A percentile compares a stretch with the other conserved stretches of the same genome.
Evolutionary conservation across 768 basidiomycete genomes (phyloP).

Genomic region (Lyophyllum shimeji): DNA sequence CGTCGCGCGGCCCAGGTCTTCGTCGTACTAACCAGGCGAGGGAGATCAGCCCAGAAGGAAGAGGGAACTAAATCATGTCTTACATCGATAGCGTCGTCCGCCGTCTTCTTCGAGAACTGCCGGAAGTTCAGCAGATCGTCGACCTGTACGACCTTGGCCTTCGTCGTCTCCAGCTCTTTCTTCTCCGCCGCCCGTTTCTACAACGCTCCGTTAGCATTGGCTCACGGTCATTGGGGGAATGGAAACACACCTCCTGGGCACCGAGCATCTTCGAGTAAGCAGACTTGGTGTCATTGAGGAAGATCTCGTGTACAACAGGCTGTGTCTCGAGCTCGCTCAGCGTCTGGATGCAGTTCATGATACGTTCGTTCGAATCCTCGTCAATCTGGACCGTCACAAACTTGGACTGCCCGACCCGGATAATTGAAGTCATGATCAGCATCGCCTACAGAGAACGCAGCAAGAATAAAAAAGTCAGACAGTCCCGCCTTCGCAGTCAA

Average conservation of each 20-base stretch:
- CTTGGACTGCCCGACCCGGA: constrained; percentile 96
- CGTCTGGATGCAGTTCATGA: constrained; percentile 94
- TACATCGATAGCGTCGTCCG: constrained; percentile 77
- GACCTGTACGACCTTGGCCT: constrained; percentile 75
- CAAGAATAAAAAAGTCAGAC: not conserved
- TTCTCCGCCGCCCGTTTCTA: constrained; percentile 91
- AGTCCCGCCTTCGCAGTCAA: not conserved
- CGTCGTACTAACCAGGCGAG: constrained; percentile 63
- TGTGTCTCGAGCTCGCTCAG: constrained; percentile 74
- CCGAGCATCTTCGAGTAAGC: constrained; percentile 96
- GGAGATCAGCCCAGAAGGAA: constrained; percentile 5
- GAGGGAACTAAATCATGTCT: constrained; percentile 16
- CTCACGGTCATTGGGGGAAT: not conserved
- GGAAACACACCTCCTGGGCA: constrained; percentile 75
- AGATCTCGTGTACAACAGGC: constrained; percentile 62
- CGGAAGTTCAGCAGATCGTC: constrained; percentile 92
- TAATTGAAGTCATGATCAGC: constrained; percentile 96
- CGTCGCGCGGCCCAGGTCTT: constrained; percentile 87
- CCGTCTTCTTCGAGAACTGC: constrained; percentile 92
- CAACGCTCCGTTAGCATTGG: not conserved
- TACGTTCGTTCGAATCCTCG: constrained; percentile 95
- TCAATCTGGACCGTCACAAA: constrained; percentile 95
- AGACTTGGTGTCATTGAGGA: constrained; percentile 83
- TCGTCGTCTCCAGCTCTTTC: constrained; percentile 76
- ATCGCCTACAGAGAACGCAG: constrained; percentile 57